These are phyloP conservation scores for Guyanaporus albipodus DNA, from an alignment of 768 basidiomycete species.

Conservation along the genomic window DNA sequence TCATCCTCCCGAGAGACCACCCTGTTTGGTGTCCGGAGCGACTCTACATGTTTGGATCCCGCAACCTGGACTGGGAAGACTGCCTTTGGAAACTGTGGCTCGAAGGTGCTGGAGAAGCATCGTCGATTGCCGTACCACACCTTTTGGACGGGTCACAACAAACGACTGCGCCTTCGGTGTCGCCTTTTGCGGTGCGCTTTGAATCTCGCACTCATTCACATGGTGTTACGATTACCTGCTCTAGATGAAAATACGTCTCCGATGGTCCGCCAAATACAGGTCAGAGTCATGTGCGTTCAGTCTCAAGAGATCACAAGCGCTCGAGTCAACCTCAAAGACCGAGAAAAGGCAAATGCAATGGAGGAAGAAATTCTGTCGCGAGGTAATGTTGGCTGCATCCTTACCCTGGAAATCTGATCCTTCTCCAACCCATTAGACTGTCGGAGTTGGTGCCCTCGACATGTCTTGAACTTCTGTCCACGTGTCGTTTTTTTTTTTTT, in stretches of 20 bases:
- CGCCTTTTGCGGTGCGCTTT: conserved; percentile 20
- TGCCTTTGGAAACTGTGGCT: conserved; percentile 66
- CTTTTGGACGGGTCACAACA: conserved; percentile 6
- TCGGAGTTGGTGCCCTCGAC: conserved; percentile 16
- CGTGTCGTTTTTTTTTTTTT: no score
- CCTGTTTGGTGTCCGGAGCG: conserved; percentile 62
- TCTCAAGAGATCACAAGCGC: conserved; percentile 36
- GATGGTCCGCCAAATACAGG: conserved; percentile 45
- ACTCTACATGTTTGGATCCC: conserved; percentile 42
- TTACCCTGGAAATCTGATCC: not conserved
- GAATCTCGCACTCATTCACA: not conserved
- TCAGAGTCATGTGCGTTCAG: conserved; percentile 51
- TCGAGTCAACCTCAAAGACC: conserved; percentile 32
- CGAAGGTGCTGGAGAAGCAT: conserved; percentile 44
- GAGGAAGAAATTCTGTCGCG: conserved; percentile 54
- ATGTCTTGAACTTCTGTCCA: conserved; percentile 5
- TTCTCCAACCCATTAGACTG: conserved; percentile 10
- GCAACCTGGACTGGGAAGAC: conserved; percentile 54
- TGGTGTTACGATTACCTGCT: not conserved
- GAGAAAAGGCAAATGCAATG: conserved; percentile 46
- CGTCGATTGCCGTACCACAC: conserved; percentile 15
- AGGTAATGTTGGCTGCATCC: conserved; percentile 28
- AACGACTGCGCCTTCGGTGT: conserved; percentile 8
- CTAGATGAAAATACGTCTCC: conserved; percentile 40
- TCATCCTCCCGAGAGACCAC: conserved; percentile 41